Conservation (phyloP, 768 basidiomycete species). For the Suillus discolor region DNA sequence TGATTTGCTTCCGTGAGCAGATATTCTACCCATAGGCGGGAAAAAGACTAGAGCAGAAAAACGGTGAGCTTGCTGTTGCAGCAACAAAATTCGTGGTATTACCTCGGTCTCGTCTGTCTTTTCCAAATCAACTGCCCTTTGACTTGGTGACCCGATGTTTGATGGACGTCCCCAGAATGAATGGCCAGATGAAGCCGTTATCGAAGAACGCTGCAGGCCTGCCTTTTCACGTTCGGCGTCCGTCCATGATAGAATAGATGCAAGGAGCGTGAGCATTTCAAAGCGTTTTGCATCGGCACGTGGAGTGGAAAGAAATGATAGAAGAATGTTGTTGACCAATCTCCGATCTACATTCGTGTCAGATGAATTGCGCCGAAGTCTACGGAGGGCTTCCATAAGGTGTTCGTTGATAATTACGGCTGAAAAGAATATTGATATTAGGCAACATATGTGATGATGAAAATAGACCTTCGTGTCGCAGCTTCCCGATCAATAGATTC, state of each 20-base stretch:
- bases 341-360: conserved; percentile 90
- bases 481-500: conserved; percentile 89
- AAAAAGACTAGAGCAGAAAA: conserved; percentile 73
- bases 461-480: conserved; percentile 86
- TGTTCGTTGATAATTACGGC: conserved; percentile 98
- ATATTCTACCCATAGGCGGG: conserved; percentile 97
- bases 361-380: conserved; percentile 82
- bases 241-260: conserved; percentile 90
- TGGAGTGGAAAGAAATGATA: conserved; percentile 88
- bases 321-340: conserved; percentile 90
- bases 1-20: conserved; percentile 86
- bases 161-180: conserved; percentile 30
- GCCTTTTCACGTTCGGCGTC: conserved; percentile 92
- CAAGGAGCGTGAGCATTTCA: conserved; percentile 90
- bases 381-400: conserved; percentile 94
- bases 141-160: conserved; percentile 32
- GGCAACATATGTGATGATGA: background rate
- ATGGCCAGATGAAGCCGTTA: conserved; percentile 20
- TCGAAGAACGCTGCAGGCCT: conserved; percentile 65
- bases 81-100: conserved; percentile 1
- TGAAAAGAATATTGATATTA: conserved; percentile 32
- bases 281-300: conserved; percentile 94
- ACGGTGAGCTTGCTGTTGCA: background rate
- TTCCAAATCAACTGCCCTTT: conserved; percentile 58
- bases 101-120: conserved; percentile 89